phyloP scores from a whole-genome alignment of 1,284 basidiomycete genomes.

The Tilletia caries region DNA sequence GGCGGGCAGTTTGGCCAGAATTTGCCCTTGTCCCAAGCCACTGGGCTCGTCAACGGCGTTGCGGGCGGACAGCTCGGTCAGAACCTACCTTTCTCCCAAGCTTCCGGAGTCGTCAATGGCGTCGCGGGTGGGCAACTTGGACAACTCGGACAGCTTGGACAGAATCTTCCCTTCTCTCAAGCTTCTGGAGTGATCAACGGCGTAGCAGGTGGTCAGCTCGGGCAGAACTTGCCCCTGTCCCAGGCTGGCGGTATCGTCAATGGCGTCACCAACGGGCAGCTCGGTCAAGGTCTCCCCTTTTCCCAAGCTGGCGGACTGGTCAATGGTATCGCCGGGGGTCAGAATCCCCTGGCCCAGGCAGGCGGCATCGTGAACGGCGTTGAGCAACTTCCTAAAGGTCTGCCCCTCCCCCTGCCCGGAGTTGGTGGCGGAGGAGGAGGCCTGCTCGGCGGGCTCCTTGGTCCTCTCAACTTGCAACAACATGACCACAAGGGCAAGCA shows the following conservation, averaged over 20 bases:
- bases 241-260: neutral
- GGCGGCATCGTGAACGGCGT: neutral
- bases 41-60: neutral
- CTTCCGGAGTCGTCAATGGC: neutral
- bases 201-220: neutral
- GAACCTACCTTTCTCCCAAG: neutral
- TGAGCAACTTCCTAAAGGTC: neutral
- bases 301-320: neutral
- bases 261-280: neutral
- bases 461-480: neutral
- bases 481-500: constrained; percentile 1
- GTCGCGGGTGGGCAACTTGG: neutral
- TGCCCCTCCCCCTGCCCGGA: neutral
- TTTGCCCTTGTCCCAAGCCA: neutral
- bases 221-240: neutral
- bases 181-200: neutral
- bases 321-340: neutral
- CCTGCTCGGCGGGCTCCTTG: neutral
- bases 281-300: neutral
- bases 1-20: neutral
- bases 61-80: neutral
- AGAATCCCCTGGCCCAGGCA: neutral
- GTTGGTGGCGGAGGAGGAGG: neutral
- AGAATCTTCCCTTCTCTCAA: neutral
- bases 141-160: neutral